Evolutionary conservation across 192 early-diverging fungal genomes (phyloP).

Genomic region (Coemansia javaensis): DNA sequence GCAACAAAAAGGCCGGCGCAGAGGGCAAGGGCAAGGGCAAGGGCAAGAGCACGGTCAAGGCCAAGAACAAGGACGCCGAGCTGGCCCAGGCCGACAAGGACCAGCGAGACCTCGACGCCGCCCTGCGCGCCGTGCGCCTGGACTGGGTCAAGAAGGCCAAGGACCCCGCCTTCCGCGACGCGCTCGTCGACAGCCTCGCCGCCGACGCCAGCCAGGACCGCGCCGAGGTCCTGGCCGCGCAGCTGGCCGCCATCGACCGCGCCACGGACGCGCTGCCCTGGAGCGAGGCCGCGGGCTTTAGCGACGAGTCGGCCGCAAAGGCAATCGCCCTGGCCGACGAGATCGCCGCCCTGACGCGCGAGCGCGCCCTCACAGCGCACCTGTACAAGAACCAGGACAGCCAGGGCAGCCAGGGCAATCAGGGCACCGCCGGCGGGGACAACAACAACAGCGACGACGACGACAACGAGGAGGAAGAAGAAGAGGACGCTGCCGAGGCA

Average conservation of each 20-base stretch:
- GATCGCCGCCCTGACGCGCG: constrained; percentile 58
- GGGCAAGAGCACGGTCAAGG: constrained; percentile 2
- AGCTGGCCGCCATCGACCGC: constrained; percentile 45
- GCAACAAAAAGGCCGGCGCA: constrained; percentile 26
- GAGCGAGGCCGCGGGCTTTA: constrained; percentile 29
- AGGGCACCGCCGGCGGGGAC: too few species aligned
- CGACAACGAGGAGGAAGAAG: too few species aligned
- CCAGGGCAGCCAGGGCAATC: too few species aligned
- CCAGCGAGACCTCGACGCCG: constrained; percentile 57
- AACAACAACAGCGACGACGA: constrained; percentile 52
- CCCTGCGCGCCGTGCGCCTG: constrained; percentile 73
- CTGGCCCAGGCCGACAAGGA: constrained; percentile 49
- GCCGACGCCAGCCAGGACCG: constrained; percentile 13
- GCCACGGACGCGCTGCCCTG: constrained; percentile 50
- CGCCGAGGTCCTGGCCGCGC: constrained; percentile 45
- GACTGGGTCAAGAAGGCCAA: constrained; percentile 75
- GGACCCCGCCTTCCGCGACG: constrained; percentile 53
- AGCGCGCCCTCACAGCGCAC: constrained; percentile 54
- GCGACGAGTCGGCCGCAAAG: constrained; percentile 4
- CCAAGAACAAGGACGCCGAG: constrained; percentile 6
- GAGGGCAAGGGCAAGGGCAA: constrained; percentile 1
- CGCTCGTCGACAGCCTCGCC: constrained; percentile 59
- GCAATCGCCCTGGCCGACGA: constrained; percentile 49
- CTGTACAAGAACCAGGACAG: constrained; percentile 46
- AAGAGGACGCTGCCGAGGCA: too few species aligned